Conservation (phyloP, 768 basidiomycete genomes). For the Clitopilus passeckerianus region DNA sequence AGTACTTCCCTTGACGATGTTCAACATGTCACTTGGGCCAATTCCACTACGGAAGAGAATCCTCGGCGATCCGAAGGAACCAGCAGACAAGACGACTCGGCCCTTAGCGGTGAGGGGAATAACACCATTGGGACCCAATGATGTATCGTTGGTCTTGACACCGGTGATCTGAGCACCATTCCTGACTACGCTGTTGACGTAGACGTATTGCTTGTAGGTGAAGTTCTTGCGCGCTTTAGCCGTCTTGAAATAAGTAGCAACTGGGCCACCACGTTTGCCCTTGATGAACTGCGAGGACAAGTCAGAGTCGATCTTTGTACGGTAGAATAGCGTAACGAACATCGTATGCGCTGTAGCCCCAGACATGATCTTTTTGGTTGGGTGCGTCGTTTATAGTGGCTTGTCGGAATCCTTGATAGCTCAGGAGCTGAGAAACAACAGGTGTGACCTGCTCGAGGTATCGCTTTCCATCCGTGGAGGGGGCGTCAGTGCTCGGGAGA, state of each 20-base stretch:
- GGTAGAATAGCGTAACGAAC: constrained; percentile 16
- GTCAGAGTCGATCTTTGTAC: too few species aligned
- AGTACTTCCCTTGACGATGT: constrained; percentile 39
- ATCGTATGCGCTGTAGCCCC: constrained; percentile 43
- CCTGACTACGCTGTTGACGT: constrained; percentile 49
- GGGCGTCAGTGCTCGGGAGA: constrained; percentile 51
- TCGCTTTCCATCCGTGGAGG: constrained; percentile 54
- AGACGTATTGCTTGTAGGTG: constrained; percentile 42
- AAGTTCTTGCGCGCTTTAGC: constrained; percentile 49
- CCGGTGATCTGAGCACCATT: constrained; percentile 52
- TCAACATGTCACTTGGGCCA: constrained; percentile 54
- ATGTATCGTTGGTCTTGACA: constrained; percentile 56
- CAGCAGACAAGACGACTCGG: constrained; percentile 58
- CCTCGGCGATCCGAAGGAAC: constrained; percentile 50
- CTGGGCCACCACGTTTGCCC: constrained; percentile 49
- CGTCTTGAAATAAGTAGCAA: constrained; percentile 57
- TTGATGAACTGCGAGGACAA: constrained; percentile 27
- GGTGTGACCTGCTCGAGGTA: constrained; percentile 47
- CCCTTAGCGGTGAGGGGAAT: constrained; percentile 48
- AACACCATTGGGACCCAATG: constrained; percentile 52
- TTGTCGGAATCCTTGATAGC: constrained; percentile 43
- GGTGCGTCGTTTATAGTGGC: constrained; percentile 53
- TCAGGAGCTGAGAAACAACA: constrained; percentile 40
- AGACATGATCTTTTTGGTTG: constrained; percentile 53
- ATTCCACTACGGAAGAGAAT: constrained; percentile 60